Conservation (phyloP, 305 asterid species). For the Salvia sclarea region DNA sequence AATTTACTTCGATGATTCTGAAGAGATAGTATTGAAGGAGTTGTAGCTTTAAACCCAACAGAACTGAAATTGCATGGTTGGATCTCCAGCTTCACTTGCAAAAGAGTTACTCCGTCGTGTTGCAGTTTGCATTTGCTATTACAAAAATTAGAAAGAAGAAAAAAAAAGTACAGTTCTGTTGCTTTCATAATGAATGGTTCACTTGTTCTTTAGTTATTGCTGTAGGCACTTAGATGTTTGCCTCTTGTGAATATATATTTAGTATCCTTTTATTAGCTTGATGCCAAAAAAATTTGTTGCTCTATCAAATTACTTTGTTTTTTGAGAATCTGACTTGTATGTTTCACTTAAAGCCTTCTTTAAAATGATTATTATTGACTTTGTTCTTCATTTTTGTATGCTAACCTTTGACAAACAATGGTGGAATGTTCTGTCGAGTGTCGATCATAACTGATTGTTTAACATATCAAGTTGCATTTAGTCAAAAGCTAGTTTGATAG, state of each 20-base stretch:
- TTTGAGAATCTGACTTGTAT: background rate
- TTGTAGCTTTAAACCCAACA: background rate
- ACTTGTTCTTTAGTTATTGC: background rate
- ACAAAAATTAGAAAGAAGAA: background rate
- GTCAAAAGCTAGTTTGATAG: slow-evolving; percentile 1
- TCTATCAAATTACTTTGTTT: background rate
- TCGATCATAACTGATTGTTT: background rate
- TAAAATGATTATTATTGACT: background rate
- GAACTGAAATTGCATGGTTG: background rate
- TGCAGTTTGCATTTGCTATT: background rate
- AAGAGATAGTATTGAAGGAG: background rate
- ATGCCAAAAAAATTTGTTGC: background rate
- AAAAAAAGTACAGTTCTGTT: background rate
- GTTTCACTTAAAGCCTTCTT: background rate
- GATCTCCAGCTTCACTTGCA: background rate
- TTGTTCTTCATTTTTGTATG: background rate
- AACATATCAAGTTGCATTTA: background rate
- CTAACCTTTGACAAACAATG: background rate
- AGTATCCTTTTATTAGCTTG: background rate
- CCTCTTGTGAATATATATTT: background rate
- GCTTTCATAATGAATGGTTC: background rate
- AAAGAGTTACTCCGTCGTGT: background rate
- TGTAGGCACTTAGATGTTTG: background rate
- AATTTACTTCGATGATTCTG: background rate
- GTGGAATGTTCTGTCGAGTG: background rate